phyloP scores from a whole-genome alignment of 768 basidiomycete genomes.

The Trametes cubensis region DNA sequence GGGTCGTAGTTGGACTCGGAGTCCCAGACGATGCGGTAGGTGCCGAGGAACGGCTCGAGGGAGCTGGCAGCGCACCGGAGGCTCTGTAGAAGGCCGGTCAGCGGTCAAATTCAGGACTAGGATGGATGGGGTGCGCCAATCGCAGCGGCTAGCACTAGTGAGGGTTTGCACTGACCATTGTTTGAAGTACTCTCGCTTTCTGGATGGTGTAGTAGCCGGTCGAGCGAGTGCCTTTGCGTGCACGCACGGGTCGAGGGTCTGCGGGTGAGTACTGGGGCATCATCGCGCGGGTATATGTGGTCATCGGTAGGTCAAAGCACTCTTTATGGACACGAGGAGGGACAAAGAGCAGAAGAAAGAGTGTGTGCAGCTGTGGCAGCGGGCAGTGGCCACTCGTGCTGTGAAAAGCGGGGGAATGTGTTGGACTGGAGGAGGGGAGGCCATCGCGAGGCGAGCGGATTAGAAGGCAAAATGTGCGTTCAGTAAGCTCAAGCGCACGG shows the following conservation, averaged over 20 bases:
- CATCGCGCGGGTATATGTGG: constrained; percentile 15
- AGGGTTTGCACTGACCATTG: neutral
- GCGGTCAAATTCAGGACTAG: neutral
- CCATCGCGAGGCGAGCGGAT: constrained; percentile 9
- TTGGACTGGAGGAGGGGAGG: neutral
- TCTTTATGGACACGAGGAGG: neutral
- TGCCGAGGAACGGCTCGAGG: constrained; percentile 23
- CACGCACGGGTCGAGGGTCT: neutral
- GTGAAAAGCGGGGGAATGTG: neutral
- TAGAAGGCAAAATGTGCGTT: neutral
- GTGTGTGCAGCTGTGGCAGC: too few relatives aligned
- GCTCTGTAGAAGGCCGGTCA: constrained; percentile 8
- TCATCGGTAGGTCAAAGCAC: constrained; percentile 4
- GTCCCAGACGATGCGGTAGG: constrained; percentile 26
- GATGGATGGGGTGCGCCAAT: neutral
- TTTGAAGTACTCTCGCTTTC: neutral
- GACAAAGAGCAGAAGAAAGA: too few relatives aligned
- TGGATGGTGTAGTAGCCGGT: neutral
- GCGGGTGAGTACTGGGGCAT: neutral
- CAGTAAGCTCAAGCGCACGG: constrained; percentile 13
- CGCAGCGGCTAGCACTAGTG: too few relatives aligned
- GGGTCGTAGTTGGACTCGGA: constrained; percentile 20
- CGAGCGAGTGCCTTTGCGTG: neutral
- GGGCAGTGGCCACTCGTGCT: too few relatives aligned
- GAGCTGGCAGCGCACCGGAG: neutral